These are phyloP conservation scores for Leptodermis oblonga DNA, from an alignment of 257 asterid species.

Conservation along the genomic window DNA sequence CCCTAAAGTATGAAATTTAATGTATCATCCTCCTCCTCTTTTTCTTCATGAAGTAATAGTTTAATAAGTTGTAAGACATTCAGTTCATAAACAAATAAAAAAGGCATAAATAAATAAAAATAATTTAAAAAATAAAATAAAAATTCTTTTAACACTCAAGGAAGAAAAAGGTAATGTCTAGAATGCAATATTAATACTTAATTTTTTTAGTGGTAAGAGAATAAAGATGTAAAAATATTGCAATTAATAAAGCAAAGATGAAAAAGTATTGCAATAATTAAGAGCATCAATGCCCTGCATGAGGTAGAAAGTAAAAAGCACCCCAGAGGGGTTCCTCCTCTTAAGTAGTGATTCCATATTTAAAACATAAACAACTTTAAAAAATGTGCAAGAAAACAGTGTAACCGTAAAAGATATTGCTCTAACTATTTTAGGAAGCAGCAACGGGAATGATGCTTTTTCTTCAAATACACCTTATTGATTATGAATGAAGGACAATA, in stretches of 20 bases:
- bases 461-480: background rate
- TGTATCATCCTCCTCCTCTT: background rate
- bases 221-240: background rate
- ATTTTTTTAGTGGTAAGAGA: background rate
- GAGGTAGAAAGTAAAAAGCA: background rate
- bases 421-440: background rate
- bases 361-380: background rate
- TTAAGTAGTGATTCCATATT: background rate
- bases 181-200: background rate
- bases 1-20: conserved; percentile 35
- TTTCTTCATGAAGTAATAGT: background rate
- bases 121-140: background rate
- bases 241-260: no score
- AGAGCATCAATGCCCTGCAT: background rate
- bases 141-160: background rate
- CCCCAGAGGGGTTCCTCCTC: background rate
- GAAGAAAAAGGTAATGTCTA: background rate
- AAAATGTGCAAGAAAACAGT: background rate
- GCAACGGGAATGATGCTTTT: background rate
- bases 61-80: background rate
- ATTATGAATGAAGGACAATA: background rate
- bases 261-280: background rate
- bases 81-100: background rate
- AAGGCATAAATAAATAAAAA: background rate
- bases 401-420: background rate